These are phyloP conservation scores for Diutina rugosa DNA, from an alignment of 1,139 yeast species.

Conservation along the genomic window DNA sequence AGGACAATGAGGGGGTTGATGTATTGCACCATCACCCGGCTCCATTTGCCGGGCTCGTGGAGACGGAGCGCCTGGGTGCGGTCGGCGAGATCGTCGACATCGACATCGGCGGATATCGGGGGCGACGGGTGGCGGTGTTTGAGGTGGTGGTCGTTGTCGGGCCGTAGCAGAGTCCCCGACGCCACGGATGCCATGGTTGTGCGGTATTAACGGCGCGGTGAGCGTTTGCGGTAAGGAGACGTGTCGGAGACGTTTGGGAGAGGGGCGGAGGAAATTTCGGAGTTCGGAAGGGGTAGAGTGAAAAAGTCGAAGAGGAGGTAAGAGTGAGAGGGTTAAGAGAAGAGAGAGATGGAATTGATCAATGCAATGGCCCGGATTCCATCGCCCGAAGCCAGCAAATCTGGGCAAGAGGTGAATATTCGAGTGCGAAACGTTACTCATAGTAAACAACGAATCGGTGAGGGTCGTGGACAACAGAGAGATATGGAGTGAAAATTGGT, in stretches of 20 bases:
- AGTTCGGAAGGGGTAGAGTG: not conserved
- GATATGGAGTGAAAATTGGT: no score
- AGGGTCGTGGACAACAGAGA: no score
- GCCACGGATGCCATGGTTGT: not conserved
- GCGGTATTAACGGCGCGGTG: not conserved
- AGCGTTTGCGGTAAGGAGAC: not conserved
- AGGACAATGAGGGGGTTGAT: slow-evolving; percentile 32
- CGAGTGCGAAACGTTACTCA: no score
- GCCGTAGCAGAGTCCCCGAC: not conserved
- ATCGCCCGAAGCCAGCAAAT: no score
- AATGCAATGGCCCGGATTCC: no score
- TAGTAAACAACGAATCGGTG: no score
- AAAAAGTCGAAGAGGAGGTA: not conserved
- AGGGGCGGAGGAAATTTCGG: no score
- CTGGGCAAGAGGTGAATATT: no score
- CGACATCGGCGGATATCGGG: not conserved
- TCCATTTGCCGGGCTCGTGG: not conserved
- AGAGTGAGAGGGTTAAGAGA: not conserved
- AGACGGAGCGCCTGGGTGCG: slow-evolving; percentile 7
- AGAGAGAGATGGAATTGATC: no score
- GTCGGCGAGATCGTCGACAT: slow-evolving; percentile 6
- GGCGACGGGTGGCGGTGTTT: not conserved
- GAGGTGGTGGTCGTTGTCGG: not conserved
- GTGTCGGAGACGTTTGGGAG: not conserved
- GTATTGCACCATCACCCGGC: slow-evolving; percentile 3